Percentiles rank a stretch among this genome's conserved stretches.
Conservation (phyloP, 1,284 basidiomycete species). For the Fomitopsis palustris region DNA sequence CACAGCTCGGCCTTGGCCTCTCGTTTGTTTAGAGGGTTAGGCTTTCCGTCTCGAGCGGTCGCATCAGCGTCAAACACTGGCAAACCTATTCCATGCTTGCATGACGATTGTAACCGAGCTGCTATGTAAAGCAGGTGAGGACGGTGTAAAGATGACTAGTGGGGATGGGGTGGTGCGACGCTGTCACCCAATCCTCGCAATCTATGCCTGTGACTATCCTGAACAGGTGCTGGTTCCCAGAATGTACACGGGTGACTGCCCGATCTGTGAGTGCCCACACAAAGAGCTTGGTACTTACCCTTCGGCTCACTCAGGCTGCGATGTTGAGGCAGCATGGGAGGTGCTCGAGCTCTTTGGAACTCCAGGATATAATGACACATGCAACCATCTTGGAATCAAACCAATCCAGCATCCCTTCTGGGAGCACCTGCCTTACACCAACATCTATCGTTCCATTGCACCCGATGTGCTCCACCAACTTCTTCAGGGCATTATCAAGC, state of each 20-base stretch:
- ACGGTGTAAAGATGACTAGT: conserved; percentile 15
- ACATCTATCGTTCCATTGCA: conserved; percentile 32
- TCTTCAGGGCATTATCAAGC: conserved; percentile 26
- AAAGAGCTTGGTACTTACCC: not conserved
- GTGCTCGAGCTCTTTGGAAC: not conserved
- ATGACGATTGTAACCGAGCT: conserved; percentile 14
- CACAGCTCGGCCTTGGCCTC: no score
- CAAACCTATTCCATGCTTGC: conserved; percentile 18
- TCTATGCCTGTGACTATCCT: conserved; percentile 21
- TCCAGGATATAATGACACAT: not conserved
- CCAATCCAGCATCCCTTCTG: conserved; percentile 32
- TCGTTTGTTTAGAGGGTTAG: no score
- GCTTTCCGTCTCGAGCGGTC: no score
- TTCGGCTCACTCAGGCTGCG: not conserved
- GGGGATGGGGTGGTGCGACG: conserved; percentile 16
- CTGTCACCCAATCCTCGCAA: conserved; percentile 19
- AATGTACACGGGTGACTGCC: conserved; percentile 11
- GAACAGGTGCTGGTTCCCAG: conserved; percentile 20
- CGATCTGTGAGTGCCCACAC: conserved; percentile 6
- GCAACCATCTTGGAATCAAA: not conserved
- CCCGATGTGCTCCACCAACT: conserved; percentile 24
- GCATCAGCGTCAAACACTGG: not conserved
- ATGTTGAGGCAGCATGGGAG: not conserved
- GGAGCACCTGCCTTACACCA: conserved; percentile 26
- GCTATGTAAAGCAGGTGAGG: conserved; percentile 2